A percentile compares a stretch with the other conserved stretches of the same genome.
Conservation (phyloP, 768 basidiomycete genomes). For the Megacollybia marginata region DNA sequence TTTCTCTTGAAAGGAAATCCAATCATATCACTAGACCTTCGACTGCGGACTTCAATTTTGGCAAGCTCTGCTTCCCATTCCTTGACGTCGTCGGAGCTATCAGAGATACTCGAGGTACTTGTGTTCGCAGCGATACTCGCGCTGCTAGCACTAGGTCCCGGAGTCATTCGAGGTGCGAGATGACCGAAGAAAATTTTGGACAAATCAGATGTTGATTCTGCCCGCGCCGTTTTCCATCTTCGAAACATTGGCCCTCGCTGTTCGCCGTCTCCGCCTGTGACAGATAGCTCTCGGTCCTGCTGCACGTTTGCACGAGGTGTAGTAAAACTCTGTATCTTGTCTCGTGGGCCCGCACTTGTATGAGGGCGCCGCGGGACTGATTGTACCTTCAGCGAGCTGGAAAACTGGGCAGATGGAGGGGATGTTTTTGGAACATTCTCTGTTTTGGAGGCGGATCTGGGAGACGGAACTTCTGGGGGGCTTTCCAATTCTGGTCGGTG, state of each 20-base stretch:
- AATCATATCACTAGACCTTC: slow-evolving; percentile 39
- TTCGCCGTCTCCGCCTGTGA: background rate
- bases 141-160: slow-evolving; percentile 17
- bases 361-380: slow-evolving; percentile 48
- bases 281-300: background rate
- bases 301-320: background rate
- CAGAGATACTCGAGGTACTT: slow-evolving; percentile 22
- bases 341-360: slow-evolving; percentile 68
- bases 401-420: background rate
- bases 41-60: slow-evolving; percentile 59
- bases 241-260: background rate
- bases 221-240: background rate
- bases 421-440: slow-evolving; percentile 2
- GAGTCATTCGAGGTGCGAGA: slow-evolving; percentile 13
- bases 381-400: slow-evolving; percentile 15
- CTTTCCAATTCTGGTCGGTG: slow-evolving; percentile 1
- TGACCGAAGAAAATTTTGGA: too few species aligned
- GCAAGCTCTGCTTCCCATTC: slow-evolving; percentile 80
- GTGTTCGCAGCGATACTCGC: slow-evolving; percentile 11
- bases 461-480: slow-evolving; percentile 1
- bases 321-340: slow-evolving; percentile 22
- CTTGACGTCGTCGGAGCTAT: slow-evolving; percentile 28
- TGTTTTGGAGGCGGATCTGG: background rate
- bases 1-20: slow-evolving; percentile 32
- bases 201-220: too few species aligned